phyloP scores from a whole-genome alignment of 2,329 filamentous ascomycete genomes.

The Graphilbum ipis-grandicollis region DNA sequence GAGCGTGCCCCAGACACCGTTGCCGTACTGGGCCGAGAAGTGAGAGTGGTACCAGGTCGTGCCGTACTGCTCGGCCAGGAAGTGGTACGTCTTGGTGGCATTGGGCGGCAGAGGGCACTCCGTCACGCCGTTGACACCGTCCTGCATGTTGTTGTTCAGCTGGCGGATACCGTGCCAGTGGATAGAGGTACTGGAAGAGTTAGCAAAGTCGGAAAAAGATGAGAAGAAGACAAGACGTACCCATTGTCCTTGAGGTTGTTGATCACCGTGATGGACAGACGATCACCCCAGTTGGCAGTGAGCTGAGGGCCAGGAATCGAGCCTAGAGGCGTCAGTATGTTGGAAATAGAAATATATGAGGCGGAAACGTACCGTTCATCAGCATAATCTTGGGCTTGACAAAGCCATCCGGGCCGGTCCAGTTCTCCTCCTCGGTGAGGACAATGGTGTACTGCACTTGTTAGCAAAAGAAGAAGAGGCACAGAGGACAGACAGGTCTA shows the following conservation, averaged over 20 bases:
- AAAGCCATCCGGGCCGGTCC: slow-evolving; percentile 8
- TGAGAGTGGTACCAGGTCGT: slow-evolving; percentile 22
- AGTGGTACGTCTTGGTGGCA: slow-evolving; percentile 18
- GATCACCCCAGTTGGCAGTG: slow-evolving; percentile 10
- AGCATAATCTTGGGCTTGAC: slow-evolving; percentile 7
- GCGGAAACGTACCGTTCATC: slow-evolving; percentile 7
- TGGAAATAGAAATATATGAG: too few relatives aligned
- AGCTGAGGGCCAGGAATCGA: slow-evolving; percentile 7
- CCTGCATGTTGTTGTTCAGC: slow-evolving; percentile 14
- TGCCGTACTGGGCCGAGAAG: slow-evolving; percentile 18
- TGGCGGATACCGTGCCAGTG: slow-evolving; percentile 20
- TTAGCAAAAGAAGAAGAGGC: not conserved
- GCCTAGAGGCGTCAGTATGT: slow-evolving; percentile 1
- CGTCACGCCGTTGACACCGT: slow-evolving; percentile 17
- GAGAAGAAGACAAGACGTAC: slow-evolving; percentile 2
- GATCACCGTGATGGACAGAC: slow-evolving; percentile 6
- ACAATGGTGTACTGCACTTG: slow-evolving; percentile 6
- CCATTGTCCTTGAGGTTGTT: slow-evolving; percentile 9
- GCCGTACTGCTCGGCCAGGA: slow-evolving; percentile 18
- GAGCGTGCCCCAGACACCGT: slow-evolving; percentile 30
- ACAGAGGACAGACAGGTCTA: not conserved
- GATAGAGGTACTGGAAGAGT: slow-evolving; percentile 13
- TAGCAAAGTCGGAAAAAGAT: not conserved
- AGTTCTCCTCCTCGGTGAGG: slow-evolving; percentile 6
- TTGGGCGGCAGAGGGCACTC: slow-evolving; percentile 39